Evolutionary conservation across 1,284 basidiomycete genomes (phyloP), one percentile per base, ranked within the genome.

Genomic region (Trametes sp.): DNA sequence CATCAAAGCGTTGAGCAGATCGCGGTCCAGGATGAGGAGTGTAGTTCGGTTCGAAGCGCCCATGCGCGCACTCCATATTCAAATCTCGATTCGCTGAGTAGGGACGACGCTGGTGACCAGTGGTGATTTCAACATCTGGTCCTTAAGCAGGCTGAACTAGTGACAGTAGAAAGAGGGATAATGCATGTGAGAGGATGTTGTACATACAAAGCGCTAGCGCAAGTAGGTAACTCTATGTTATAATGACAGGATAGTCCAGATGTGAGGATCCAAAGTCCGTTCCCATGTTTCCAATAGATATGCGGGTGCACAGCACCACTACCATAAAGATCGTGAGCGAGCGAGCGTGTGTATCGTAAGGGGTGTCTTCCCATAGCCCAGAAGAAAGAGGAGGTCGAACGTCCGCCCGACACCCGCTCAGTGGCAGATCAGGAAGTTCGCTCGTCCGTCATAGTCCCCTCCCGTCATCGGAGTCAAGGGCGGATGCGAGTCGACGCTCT

Each of bases 401-500:
- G n/a, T 14, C n/a, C 14, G 11, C 49, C n/a, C 10, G 29, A 23
- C 31, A 33, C 31, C 49, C 19, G 16, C 38, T 35, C 29, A 51
- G 19, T n/a, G n/a, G n/a, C 28, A 31, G 26, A 26, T 26, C 53
- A 36, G 24, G 16, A 49, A 49, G 28, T 49, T 49, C 14, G 14
- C 26, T 26, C 21, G 33, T 11, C 48, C 26, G 26, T 10, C 28
- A 19, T 33, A 19, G 23, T 24, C 46, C 21, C 21, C 42, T 26
- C 21, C 13, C 14, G 24, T 38, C 1, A 35, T 35, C 7, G 63
- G 66, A 2, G 66, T 63, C 11, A 45, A 48, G 4, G 63, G 63
- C 19, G 51, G 59, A 44, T 54, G 55, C 11, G 57, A 35, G 21
- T 65, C 61, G 38, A 62, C 67, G 10, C 29, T 4, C 35, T 63